A percentile compares a stretch with the other conserved stretches of the same genome.
Evolutionary conservation across 306 rosid species (phyloP).

Genomic region (Rubus idaeus): DNA sequence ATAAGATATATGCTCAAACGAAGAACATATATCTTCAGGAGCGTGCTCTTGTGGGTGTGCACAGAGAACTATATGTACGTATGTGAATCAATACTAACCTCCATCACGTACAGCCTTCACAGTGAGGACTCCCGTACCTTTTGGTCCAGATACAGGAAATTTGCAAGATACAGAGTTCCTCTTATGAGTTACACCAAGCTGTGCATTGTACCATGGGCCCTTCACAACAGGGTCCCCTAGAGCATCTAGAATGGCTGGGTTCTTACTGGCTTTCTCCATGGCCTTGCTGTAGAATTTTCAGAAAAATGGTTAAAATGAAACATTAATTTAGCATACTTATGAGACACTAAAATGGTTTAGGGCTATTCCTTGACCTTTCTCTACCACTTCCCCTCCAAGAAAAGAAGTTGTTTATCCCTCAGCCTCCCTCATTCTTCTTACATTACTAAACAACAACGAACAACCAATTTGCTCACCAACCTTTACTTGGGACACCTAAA

Average conservation of each 20-base stretch:
- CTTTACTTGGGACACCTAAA: not conserved
- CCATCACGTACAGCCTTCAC: slow-evolving; percentile 87
- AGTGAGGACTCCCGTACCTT: slow-evolving; percentile 70
- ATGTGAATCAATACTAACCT: slow-evolving; percentile 48
- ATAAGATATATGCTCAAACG: not conserved
- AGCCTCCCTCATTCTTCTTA: not conserved
- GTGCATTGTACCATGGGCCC: slow-evolving; percentile 97
- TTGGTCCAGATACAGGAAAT: slow-evolving; percentile 86
- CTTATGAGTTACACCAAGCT: slow-evolving; percentile 90
- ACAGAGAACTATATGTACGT: not conserved
- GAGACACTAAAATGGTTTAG: not conserved
- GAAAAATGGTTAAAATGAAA: not conserved
- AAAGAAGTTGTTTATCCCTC: not conserved
- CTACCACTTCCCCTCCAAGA: not conserved
- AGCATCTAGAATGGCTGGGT: slow-evolving; percentile 65
- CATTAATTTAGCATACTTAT: not conserved
- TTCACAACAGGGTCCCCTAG: slow-evolving; percentile 82
- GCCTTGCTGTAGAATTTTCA: slow-evolving; percentile 69
- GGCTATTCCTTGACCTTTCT: not conserved
- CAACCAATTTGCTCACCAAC: not conserved
- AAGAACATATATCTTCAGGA: not conserved
- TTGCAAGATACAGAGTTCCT: slow-evolving; percentile 89
- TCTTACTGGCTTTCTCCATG: slow-evolving; percentile 66
- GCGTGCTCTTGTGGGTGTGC: not conserved
- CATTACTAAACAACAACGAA: not conserved